Evolutionary conservation across 169 alveolate genomes (phyloP).

Genomic region (Plasmodium coatneyi): DNA sequence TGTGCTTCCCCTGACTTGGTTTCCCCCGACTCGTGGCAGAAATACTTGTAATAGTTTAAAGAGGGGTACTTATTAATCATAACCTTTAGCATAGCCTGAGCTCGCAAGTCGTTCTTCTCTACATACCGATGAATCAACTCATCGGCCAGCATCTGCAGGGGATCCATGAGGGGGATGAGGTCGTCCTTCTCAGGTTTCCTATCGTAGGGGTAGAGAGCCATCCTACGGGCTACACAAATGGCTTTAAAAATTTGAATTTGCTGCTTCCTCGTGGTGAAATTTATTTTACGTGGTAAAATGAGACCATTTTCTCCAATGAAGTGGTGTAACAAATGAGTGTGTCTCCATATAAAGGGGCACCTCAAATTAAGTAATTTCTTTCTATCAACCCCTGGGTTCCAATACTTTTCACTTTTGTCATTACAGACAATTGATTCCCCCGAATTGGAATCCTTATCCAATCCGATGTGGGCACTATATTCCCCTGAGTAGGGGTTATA

Average conservation of each 20-base stretch:
- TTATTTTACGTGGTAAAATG: slow-evolving; percentile 85
- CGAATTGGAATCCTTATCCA: not conserved
- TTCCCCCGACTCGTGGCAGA: slow-evolving; percentile 9
- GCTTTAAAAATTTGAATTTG: slow-evolving; percentile 87
- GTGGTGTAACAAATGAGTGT: slow-evolving; percentile 85
- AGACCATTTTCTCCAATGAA: slow-evolving; percentile 88
- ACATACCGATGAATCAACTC: slow-evolving; percentile 84
- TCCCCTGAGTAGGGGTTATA: slow-evolving; percentile 73
- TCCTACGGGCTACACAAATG: slow-evolving; percentile 84
- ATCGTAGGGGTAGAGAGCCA: slow-evolving; percentile 89
- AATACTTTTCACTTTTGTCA: slow-evolving; percentile 81
- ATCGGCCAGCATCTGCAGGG: slow-evolving; percentile 84
- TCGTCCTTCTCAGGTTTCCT: slow-evolving; percentile 86
- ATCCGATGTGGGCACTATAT: slow-evolving; percentile 25
- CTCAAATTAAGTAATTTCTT: slow-evolving; percentile 80
- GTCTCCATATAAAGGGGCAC: slow-evolving; percentile 73
- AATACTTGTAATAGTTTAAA: slow-evolving; percentile 80
- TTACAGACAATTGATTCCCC: slow-evolving; percentile 70
- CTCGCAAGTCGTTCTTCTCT: slow-evolving; percentile 81
- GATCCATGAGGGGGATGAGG: slow-evolving; percentile 87
- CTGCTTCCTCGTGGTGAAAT: slow-evolving; percentile 86
- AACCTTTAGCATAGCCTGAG: slow-evolving; percentile 86
- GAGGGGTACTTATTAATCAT: slow-evolving; percentile 81
- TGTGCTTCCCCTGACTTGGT: not conserved
- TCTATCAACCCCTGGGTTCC: slow-evolving; percentile 85